Base-by-base conservation (phyloP, 139 green algal genomes). In the Chlamydomonas eustigma region DNA sequence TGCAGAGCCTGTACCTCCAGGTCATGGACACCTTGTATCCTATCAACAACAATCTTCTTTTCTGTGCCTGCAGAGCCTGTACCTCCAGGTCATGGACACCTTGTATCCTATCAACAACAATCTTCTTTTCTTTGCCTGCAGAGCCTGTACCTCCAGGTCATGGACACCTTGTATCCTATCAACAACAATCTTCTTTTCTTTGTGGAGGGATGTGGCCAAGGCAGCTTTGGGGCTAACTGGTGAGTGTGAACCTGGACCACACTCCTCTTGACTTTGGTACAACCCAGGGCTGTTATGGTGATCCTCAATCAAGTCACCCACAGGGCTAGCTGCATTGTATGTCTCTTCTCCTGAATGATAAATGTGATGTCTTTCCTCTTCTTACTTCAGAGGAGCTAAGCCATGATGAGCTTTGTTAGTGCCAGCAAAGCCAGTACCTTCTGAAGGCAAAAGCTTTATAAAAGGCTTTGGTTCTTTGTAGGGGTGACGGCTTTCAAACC, bases 401-500 rank as follows among this genome's bases (percentile, higher is more conserved):
- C 44, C 12, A 58, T 12, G 44, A 18, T 58, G 44, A 58, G 12
- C 18, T 12, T n/a, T n/a, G n/a, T n/a, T n/a, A n/a, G n/a, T n/a
- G n/a, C n/a, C n/a, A n/a, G n/a, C n/a, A 58, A 58, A 58, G 44
- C 18, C 18, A 18, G 12, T 58, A 58, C 12, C 18, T 58, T 58
- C 18, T 12, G 44, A 58, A 28, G 44, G n/a, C n/a, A n/a, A n/a
- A 12, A 58, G 12, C 44, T 18, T 18, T 58, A 58, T 18, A 58
- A 58, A 58, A 28, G 12, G 18, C 44, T 18, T 58, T 18, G n/a
- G n/a, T 58, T 58, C 18, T 58, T 58, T 58, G 12, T 18, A 58
- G 44, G 44, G 66, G 66, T 24, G 28, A 74, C 50, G 66, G 66
- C 66, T 74, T 74, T 24, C 33, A 44, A 25, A 74, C 66, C 12